Evolutionary conservation across 495 filamentous ascomycete genomes (phyloP).

Genomic region (Aspergillus asperescens): DNA sequence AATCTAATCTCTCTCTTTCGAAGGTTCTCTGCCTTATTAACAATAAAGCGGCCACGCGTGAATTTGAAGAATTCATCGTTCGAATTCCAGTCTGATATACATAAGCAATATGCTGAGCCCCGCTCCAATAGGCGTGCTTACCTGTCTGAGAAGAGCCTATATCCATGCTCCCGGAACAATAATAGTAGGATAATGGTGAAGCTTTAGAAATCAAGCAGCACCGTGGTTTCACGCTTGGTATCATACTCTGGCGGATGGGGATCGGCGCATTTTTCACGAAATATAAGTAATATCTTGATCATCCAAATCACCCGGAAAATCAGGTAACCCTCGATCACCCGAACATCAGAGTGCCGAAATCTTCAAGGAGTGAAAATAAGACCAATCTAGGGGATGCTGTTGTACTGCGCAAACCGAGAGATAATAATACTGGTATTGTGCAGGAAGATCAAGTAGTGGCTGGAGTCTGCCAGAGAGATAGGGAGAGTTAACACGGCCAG

Average conservation of each 20-base stretch:
- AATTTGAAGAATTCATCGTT: conserved; percentile 33
- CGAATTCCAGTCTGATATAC: conserved; percentile 28
- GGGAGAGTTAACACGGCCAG: too few species aligned
- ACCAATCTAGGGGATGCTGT: too few species aligned
- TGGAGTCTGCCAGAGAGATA: too few species aligned
- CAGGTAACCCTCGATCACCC: too few species aligned
- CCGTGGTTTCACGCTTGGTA: conserved; percentile 7
- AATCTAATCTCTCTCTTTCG: conserved; percentile 32
- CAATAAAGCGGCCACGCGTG: conserved; percentile 34
- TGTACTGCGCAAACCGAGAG: too few species aligned
- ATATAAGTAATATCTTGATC: conserved; percentile 1
- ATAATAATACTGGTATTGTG: too few species aligned
- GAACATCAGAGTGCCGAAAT: too few species aligned
- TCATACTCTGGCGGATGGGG: conserved; percentile 11
- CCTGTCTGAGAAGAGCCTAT: conserved; percentile 16
- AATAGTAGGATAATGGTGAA: conserved; percentile 2
- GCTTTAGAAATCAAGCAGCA: conserved; percentile 15
- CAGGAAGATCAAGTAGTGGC: too few species aligned
- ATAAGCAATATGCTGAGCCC: conserved; percentile 13
- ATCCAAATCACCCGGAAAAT: too few species aligned
- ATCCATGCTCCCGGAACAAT: conserved; percentile 1
- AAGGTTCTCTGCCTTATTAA: conserved; percentile 31
- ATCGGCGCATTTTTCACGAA: conserved; percentile 17
- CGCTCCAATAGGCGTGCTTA: conserved; percentile 14
- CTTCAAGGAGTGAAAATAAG: too few species aligned